Conservation (phyloP, 177 flowering plant genomes). For the Vitis hybrid region DNA sequence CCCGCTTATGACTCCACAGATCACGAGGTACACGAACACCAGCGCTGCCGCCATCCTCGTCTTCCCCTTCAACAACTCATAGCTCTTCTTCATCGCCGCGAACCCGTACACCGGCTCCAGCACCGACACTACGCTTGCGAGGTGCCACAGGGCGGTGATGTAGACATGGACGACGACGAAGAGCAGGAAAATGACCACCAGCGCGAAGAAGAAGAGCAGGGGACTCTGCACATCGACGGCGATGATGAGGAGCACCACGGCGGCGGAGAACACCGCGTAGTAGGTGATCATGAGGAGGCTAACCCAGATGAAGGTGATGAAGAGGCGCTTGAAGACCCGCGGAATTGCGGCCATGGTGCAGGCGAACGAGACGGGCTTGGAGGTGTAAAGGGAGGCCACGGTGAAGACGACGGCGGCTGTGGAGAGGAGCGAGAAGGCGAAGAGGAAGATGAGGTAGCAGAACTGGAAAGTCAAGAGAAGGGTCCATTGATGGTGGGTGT, state of each 20-base stretch:
- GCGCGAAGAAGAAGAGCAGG: slow-evolving; percentile 32
- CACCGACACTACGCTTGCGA: slow-evolving; percentile 88
- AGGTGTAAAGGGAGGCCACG: slow-evolving; percentile 83
- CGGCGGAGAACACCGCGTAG: slow-evolving; percentile 37
- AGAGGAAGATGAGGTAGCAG: slow-evolving; percentile 75
- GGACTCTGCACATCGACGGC: slow-evolving; percentile 37
- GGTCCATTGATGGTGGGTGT: slow-evolving; percentile 40
- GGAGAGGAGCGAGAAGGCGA: slow-evolving; percentile 90
- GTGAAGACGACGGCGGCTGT: slow-evolving; percentile 95
- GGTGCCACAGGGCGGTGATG: slow-evolving; percentile 88
- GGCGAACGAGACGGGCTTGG: slow-evolving; percentile 72
- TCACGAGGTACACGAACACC: slow-evolving; percentile 52
- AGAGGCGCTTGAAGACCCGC: slow-evolving; percentile 60
- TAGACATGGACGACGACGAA: slow-evolving; percentile 70
- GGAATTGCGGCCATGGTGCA: slow-evolving; percentile 72
- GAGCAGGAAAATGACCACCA: slow-evolving; percentile 30
- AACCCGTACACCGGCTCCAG: slow-evolving; percentile 80
- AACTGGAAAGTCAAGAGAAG: slow-evolving; percentile 58
- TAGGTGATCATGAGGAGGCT: slow-evolving; percentile 54
- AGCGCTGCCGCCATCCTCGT: slow-evolving; percentile 41
- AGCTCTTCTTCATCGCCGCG: slow-evolving; percentile 88
- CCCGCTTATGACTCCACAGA: slow-evolving; percentile 50
- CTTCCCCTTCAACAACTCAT: slow-evolving; percentile 75
- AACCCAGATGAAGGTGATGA: slow-evolving; percentile 66
- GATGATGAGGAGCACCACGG: slow-evolving; percentile 37